Evolutionary conservation across 2,329 filamentous ascomycete genomes (phyloP).

Genomic region (Penicillium sp.): DNA sequence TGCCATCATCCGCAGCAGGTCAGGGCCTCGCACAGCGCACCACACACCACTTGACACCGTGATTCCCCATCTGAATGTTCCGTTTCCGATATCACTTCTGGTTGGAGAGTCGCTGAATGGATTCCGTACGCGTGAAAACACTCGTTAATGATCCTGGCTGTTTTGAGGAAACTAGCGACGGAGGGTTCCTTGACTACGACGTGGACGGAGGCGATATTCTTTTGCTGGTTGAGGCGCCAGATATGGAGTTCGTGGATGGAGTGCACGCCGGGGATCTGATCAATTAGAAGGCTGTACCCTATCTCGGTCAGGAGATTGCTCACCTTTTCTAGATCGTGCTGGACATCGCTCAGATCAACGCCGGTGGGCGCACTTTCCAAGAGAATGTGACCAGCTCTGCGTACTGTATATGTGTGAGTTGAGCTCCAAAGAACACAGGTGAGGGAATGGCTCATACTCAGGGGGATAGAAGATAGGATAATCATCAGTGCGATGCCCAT

Average conservation of each 20-base stretch:
- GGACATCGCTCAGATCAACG: slow-evolving; percentile 61
- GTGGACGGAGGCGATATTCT: slow-evolving; percentile 68
- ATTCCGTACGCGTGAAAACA: slow-evolving; percentile 73
- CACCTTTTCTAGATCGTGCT: slow-evolving; percentile 66
- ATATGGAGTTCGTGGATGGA: slow-evolving; percentile 71
- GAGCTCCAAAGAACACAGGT: not conserved
- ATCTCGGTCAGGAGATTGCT: not conserved
- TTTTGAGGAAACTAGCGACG: slow-evolving; percentile 58
- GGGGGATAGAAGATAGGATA: slow-evolving; percentile 58
- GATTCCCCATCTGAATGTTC: slow-evolving; percentile 23
- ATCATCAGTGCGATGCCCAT: slow-evolving; percentile 73
- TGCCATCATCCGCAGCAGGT: slow-evolving; percentile 49
- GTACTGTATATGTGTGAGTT: slow-evolving; percentile 20
- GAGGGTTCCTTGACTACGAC: slow-evolving; percentile 60
- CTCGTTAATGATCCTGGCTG: slow-evolving; percentile 62
- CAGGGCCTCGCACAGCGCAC: slow-evolving; percentile 51
- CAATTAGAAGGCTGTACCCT: slow-evolving; percentile 6
- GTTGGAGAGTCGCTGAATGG: slow-evolving; percentile 69
- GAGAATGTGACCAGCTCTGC: slow-evolving; percentile 57
- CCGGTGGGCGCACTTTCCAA: slow-evolving; percentile 64
- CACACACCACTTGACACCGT: slow-evolving; percentile 54
- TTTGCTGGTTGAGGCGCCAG: slow-evolving; percentile 70
- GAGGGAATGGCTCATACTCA: slow-evolving; percentile 37
- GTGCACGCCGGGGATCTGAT: slow-evolving; percentile 62
- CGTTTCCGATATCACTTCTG: slow-evolving; percentile 48